phyloP scores from a whole-genome alignment of 2,329 filamentous ascomycete species.

The Fusarium haematococcum region DNA sequence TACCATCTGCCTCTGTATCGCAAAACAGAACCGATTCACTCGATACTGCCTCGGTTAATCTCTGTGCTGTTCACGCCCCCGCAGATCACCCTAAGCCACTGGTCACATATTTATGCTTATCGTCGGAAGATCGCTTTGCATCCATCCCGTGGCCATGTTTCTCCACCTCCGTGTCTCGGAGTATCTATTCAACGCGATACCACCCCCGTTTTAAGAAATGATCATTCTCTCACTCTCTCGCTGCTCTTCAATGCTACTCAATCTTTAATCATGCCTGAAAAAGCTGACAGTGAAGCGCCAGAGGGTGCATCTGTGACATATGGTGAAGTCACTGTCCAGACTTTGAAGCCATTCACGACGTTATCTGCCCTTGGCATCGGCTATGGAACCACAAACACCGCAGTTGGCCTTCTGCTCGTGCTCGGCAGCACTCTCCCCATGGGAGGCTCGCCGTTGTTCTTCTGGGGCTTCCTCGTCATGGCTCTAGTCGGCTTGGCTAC shows the following conservation, averaged over 20 bases:
- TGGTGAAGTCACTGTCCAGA: constrained; percentile 36
- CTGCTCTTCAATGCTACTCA: neutral
- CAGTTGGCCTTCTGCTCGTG: constrained; percentile 36
- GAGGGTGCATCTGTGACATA: constrained; percentile 12
- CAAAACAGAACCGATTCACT: neutral
- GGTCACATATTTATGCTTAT: neutral
- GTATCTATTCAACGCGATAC: neutral
- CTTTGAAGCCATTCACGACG: constrained; percentile 48
- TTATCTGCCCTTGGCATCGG: constrained; percentile 44
- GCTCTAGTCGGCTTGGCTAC: constrained; percentile 40
- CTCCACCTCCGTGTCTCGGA: neutral
- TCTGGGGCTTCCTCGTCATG: constrained; percentile 44
- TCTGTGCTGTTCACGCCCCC: neutral
- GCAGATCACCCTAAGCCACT: neutral
- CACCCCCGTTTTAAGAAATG: neutral
- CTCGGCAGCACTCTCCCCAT: constrained; percentile 34
- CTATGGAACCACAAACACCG: constrained; percentile 43
- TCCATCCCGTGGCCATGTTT: neutral
- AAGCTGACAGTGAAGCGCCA: constrained; percentile 2
- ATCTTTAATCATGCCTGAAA: neutral
- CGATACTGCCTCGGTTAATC: neutral
- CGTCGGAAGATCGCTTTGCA: neutral
- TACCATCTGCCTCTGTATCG: neutral
- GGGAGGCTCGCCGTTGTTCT: constrained; percentile 40
- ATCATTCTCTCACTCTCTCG: neutral